These are phyloP conservation scores for Ganoderma leucocontextum DNA, from an alignment of 1,284 basidiomycete species.

Conservation along the genomic window DNA sequence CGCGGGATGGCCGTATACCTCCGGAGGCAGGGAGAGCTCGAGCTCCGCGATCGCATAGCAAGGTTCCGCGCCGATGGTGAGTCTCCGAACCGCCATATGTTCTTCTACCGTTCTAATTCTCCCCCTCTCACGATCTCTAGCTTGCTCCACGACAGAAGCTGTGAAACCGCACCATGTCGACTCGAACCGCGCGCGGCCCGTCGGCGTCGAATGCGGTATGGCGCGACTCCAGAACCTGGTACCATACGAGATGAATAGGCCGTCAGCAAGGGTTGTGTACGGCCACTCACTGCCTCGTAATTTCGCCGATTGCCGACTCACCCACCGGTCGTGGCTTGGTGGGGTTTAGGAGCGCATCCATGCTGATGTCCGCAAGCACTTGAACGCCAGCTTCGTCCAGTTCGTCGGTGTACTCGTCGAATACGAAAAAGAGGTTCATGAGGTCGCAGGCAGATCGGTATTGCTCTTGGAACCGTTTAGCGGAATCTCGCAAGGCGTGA, in stretches of 20 bases:
- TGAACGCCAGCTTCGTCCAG: constrained; percentile 18
- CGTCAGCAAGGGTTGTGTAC: background rate
- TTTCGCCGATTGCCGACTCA: constrained; percentile 33
- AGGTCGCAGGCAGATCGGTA: constrained; percentile 35
- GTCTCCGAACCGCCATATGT: constrained; percentile 45
- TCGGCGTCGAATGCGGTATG: constrained; percentile 21
- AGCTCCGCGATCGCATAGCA: constrained; percentile 45
- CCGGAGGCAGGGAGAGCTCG: constrained; percentile 44
- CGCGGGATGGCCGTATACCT: constrained; percentile 45
- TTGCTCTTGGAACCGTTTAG: constrained; percentile 20
- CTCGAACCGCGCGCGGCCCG: constrained; percentile 34
- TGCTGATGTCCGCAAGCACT: constrained; percentile 30
- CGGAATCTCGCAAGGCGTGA: background rate
- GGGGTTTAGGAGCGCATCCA: constrained; percentile 37
- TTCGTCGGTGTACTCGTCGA: constrained; percentile 39
- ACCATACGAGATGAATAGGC: background rate
- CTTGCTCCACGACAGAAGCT: constrained; percentile 44
- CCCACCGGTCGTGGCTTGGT: constrained; percentile 20
- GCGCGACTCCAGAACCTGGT: constrained; percentile 39
- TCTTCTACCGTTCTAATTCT: constrained; percentile 41
- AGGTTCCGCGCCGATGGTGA: constrained; percentile 44
- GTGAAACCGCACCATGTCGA: constrained; percentile 38
- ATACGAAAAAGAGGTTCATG: constrained; percentile 38
- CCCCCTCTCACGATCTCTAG: constrained; percentile 38
- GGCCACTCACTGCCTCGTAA: constrained; percentile 36